Evolutionary conservation across 306 rosid genomes (phyloP).

Genomic region (Vigna trinervia): DNA sequence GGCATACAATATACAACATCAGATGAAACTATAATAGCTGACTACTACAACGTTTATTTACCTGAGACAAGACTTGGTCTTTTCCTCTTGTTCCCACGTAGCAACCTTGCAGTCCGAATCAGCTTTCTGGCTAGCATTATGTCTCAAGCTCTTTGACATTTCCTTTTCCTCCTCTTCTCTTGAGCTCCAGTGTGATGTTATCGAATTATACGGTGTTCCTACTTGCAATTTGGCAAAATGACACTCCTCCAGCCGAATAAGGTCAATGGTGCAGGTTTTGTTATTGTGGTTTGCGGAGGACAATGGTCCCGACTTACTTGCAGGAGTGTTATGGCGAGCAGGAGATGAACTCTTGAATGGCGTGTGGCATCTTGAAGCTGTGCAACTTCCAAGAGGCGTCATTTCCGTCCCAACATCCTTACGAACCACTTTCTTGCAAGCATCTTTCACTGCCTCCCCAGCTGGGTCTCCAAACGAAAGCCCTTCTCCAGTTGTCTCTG

Average conservation of each 20-base stretch:
- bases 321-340: conserved; percentile 89
- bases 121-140: conserved; percentile 63
- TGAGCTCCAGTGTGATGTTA: conserved; percentile 84
- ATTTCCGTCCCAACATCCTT: conserved; percentile 89
- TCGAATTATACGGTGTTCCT: conserved; percentile 73
- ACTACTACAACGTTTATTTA: conserved; percentile 39
- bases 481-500: conserved; percentile 69
- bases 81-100: conserved; percentile 88
- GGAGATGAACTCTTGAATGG: conserved; percentile 89
- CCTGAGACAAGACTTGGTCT: conserved; percentile 80
- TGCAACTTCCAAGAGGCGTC: conserved; percentile 93
- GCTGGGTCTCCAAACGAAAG: conserved; percentile 67
- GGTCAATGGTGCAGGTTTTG: conserved; percentile 52
- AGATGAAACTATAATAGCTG: neutral
- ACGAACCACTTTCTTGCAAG: conserved; percentile 59
- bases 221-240: conserved; percentile 76
- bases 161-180: conserved; percentile 95
- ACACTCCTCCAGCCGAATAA: conserved; percentile 75
- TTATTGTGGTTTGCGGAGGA: conserved; percentile 39
- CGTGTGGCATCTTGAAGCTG: conserved; percentile 87
- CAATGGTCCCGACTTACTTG: conserved; percentile 83
- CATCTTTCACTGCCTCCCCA: conserved; percentile 58
- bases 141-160: conserved; percentile 89
- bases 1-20: neutral
- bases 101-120: conserved; percentile 68